Evolutionary conservation across 495 filamentous ascomycete genomes (phyloP).

Genomic region (Aspergillus sclerotioniger): DNA sequence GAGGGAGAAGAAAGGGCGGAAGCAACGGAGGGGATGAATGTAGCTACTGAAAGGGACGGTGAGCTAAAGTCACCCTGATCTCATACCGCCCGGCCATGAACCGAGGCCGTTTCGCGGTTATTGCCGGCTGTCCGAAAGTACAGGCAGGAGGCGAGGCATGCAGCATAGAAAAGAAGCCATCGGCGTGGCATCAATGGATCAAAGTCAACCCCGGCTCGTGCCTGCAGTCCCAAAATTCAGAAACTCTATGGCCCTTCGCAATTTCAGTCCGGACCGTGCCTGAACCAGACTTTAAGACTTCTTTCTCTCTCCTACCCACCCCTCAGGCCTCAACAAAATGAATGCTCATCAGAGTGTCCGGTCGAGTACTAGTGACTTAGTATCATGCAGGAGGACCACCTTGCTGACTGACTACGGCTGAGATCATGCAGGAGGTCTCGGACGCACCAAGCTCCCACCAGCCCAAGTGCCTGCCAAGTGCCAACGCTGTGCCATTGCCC

Average conservation of each 20-base stretch:
- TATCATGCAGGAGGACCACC: neutral
- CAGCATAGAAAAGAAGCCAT: no score
- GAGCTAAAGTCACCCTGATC: neutral
- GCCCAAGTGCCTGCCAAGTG: neutral
- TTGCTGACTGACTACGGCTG: neutral
- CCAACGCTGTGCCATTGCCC: neutral
- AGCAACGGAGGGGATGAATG: slow-evolving; percentile 1
- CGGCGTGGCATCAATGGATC: no score
- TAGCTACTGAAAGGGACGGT: neutral
- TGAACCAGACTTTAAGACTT: neutral
- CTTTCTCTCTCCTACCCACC: neutral
- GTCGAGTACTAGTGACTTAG: neutral
- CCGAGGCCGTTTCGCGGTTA: slow-evolving; percentile 24
- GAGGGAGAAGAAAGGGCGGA: slow-evolving; percentile 13
- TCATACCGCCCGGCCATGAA: slow-evolving; percentile 10
- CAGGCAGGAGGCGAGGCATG: neutral
- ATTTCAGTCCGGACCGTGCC: neutral
- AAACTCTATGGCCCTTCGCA: neutral
- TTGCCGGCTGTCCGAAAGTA: slow-evolving; percentile 14
- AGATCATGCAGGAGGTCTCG: neutral
- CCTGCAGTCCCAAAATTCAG: neutral
- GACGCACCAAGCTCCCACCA: neutral
- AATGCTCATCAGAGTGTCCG: neutral
- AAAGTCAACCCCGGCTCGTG: neutral
- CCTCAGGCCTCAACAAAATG: neutral